Evolutionary conservation across 2,329 filamentous ascomycete genomes (phyloP).

Genomic region (Fusarium sublunatum): DNA sequence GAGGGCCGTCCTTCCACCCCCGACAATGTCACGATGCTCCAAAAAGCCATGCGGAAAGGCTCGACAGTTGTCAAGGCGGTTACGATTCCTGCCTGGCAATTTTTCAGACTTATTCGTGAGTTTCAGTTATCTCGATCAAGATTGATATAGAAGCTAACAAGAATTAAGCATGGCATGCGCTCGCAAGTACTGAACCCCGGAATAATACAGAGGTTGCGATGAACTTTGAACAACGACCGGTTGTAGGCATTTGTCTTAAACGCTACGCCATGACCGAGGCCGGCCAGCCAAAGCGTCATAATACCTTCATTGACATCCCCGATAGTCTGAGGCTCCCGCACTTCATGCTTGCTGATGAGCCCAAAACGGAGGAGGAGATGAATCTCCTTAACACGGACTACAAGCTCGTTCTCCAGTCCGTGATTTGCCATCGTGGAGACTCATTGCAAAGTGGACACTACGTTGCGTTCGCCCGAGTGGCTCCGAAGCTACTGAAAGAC

Average conservation of each 20-base stretch:
- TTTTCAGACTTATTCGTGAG: conserved; percentile 91
- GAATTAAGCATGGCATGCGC: conserved; percentile 83
- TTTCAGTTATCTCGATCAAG: conserved; percentile 35
- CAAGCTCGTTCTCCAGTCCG: conserved; percentile 89
- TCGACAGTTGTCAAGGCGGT: conserved; percentile 78
- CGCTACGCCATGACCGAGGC: conserved; percentile 79
- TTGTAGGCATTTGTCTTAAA: conserved; percentile 93
- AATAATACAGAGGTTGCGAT: conserved; percentile 85
- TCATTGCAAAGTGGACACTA: conserved; percentile 93
- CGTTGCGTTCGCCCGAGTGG: conserved; percentile 83
- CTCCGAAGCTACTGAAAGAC: conserved; percentile 69
- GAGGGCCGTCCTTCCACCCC: conserved; percentile 58
- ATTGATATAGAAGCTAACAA: conserved; percentile 50
- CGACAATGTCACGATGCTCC: conserved; percentile 56
- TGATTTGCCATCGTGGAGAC: conserved; percentile 90
- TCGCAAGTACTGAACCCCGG: conserved; percentile 62
- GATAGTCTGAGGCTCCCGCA: conserved; percentile 83
- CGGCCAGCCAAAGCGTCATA: conserved; percentile 76
- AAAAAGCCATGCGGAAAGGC: conserved; percentile 57
- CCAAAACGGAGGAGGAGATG: conserved; percentile 65
- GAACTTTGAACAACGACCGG: conserved; percentile 86
- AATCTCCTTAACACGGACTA: conserved; percentile 86
- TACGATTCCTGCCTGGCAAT: conserved; percentile 96
- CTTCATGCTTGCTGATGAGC: conserved; percentile 84
- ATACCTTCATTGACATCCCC: conserved; percentile 92